phyloP scores from a whole-genome alignment of 2,329 filamentous ascomycete species.

The Coleophoma cylindrospora region DNA sequence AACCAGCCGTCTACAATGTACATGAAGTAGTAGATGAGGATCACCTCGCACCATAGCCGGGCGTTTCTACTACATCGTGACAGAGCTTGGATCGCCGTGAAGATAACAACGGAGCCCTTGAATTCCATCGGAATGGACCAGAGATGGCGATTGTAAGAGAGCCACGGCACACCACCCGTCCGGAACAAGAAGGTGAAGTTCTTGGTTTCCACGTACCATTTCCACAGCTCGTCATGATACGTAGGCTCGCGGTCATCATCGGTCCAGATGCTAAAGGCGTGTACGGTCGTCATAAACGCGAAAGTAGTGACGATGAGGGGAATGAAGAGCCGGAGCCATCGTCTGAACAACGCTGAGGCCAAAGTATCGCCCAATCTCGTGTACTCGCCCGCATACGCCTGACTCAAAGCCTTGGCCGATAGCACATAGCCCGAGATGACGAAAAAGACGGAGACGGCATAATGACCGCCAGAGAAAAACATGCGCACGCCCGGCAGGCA shows the following conservation, averaged over 20 bases:
- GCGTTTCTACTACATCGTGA: conserved; percentile 48
- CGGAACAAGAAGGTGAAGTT: conserved; percentile 66
- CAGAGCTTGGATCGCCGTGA: conserved; percentile 49
- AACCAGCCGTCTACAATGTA: conserved; percentile 63
- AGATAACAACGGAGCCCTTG: conserved; percentile 57
- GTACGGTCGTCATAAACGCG: conserved; percentile 20
- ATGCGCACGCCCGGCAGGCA: conserved; percentile 52
- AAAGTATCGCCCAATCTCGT: conserved; percentile 32
- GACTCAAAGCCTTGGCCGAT: conserved; percentile 36
- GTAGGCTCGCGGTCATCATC: conserved; percentile 11
- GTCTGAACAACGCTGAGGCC: conserved; percentile 40
- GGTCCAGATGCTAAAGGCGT: conserved; percentile 21
- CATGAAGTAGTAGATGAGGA: conserved; percentile 59
- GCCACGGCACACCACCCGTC: conserved; percentile 49
- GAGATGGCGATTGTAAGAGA: conserved; percentile 52
- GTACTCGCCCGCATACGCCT: conserved; percentile 26
- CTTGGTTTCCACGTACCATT: conserved; percentile 45
- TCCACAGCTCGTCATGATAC: conserved; percentile 18
- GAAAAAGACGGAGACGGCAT: conserved; percentile 46
- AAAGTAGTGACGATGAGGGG: conserved; percentile 39
- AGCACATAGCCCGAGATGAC: conserved; percentile 44
- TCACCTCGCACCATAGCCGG: conserved; percentile 47
- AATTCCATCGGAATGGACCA: conserved; percentile 59
- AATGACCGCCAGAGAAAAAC: conserved; percentile 57
- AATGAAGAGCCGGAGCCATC: conserved; percentile 39